Conservation (phyloP, 2,329 filamentous ascomycete species). For the Dryadomyces quercus-mongolicae region DNA sequence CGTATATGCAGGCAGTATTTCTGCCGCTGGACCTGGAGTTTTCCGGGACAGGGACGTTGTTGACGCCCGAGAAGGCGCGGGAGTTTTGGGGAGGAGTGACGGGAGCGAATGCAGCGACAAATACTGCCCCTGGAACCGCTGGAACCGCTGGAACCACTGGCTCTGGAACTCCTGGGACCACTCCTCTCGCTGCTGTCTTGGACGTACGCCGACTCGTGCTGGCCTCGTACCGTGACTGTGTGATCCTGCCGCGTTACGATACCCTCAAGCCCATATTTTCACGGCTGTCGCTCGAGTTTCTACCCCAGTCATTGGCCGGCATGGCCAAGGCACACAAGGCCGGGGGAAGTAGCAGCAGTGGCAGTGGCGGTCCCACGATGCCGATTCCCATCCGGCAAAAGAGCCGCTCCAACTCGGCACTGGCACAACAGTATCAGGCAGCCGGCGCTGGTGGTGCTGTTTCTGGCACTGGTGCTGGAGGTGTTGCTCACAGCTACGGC, state of each 20-base stretch:
- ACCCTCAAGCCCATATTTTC: conserved; percentile 83
- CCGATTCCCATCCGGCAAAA: conserved; percentile 34
- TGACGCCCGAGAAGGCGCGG: conserved; percentile 64
- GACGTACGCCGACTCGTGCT: conserved; percentile 86
- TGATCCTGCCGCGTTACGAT: conserved; percentile 83
- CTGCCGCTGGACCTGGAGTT: conserved; percentile 89
- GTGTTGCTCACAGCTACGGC: conserved; percentile 6
- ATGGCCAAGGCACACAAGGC: conserved; percentile 19
- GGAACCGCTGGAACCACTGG: too few species aligned
- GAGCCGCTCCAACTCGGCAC: conserved; percentile 11
- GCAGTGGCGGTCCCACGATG: conserved; percentile 27
- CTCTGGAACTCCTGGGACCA: conserved; percentile 14
- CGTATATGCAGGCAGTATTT: conserved; percentile 92
- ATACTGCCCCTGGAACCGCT: not conserved
- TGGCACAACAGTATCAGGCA: conserved; percentile 1
- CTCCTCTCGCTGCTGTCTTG: conserved; percentile 43
- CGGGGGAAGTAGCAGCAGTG: not conserved
- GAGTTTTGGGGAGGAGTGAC: conserved; percentile 77
- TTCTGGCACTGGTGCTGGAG: not conserved
- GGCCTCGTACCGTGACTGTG: conserved; percentile 73
- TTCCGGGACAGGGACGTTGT: conserved; percentile 66
- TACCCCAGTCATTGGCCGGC: conserved; percentile 40
- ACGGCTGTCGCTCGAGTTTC: conserved; percentile 71
- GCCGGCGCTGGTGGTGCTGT: not conserved
- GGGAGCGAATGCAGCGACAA: conserved; percentile 17